These are phyloP conservation scores for Gaeumannomyces sp. DNA, from an alignment of 2,329 filamentous ascomycete genomes.

Conservation along the genomic window DNA sequence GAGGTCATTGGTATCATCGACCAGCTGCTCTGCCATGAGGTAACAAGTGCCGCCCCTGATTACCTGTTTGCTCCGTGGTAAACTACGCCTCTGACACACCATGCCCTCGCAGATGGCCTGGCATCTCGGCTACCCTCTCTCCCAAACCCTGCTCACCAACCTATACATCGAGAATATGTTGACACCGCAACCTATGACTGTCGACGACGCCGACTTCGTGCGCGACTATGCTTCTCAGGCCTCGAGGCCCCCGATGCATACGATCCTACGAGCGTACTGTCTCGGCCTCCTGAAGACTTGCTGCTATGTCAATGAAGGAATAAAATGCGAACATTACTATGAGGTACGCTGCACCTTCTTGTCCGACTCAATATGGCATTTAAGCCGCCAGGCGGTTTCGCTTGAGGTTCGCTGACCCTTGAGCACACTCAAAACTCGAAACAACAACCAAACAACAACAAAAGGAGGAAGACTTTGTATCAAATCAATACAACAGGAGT, in stretches of 20 bases:
- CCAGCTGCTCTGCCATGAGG: constrained; percentile 83
- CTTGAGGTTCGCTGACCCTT: background rate
- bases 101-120: constrained; percentile 67
- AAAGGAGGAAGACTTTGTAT: constrained; percentile 93
- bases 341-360: constrained; percentile 52
- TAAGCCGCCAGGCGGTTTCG: too few relatives aligned
- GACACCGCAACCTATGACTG: constrained; percentile 56
- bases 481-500: constrained; percentile 78
- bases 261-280: constrained; percentile 78
- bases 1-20: constrained; percentile 93
- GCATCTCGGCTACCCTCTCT: constrained; percentile 92
- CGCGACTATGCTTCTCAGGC: constrained; percentile 24
- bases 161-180: constrained; percentile 82
- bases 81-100: background rate
- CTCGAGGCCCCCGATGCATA: constrained; percentile 42
- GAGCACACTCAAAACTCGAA: background rate
- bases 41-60: constrained; percentile 28
- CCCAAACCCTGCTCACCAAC: constrained; percentile 90
- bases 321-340: constrained; percentile 81
- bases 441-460: constrained; percentile 5
- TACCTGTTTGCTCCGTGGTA: background rate
- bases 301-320: constrained; percentile 67
- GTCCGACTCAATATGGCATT: background rate
- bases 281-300: constrained; percentile 78
- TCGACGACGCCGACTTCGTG: constrained; percentile 62